phyloP scores from a whole-genome alignment of 1,284 basidiomycete genomes.

The Anthracocystis setariae region DNA sequence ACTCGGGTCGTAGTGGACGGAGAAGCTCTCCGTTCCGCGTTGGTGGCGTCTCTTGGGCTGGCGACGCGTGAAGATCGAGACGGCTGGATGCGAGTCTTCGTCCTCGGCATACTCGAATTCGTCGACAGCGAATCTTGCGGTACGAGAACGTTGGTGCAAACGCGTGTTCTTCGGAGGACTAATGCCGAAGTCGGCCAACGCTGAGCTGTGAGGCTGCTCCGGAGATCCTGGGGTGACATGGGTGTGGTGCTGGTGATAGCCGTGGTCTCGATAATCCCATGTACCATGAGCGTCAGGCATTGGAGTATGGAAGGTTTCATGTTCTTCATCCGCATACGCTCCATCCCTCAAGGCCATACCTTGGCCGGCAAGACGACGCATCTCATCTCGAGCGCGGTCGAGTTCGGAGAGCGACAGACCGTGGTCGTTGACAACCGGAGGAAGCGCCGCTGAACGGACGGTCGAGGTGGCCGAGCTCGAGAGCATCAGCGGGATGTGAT shows the following conservation, averaged over 20 bases:
- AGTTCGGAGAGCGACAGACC: constrained; percentile 31
- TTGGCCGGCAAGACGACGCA: constrained; percentile 35
- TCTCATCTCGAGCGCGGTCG: constrained; percentile 30
- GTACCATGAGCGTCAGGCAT: constrained; percentile 23
- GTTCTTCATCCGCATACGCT: constrained; percentile 6
- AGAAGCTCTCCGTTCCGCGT: constrained; percentile 23
- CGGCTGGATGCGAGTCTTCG: constrained; percentile 10
- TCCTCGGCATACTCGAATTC: constrained; percentile 10
- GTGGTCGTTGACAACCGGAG: constrained; percentile 4
- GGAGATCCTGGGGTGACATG: not conserved
- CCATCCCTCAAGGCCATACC: constrained; percentile 18
- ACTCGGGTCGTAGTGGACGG: constrained; percentile 15
- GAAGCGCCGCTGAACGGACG: not conserved
- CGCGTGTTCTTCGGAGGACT: constrained; percentile 33
- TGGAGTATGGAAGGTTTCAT: constrained; percentile 34
- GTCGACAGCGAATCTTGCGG: constrained; percentile 37
- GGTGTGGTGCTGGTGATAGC: constrained; percentile 6
- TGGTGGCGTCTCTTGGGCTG: not conserved
- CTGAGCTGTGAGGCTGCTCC: constrained; percentile 6
- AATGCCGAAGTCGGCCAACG: constrained; percentile 34
- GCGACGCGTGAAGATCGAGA: constrained; percentile 43
- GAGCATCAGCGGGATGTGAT: constrained; percentile 40
- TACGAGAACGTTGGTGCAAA: constrained; percentile 36
- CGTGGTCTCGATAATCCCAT: constrained; percentile 12
- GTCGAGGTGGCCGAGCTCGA: constrained; percentile 10